A percentile compares a stretch with the other conserved stretches of the same genome.
Conservation (phyloP, 2,329 filamentous ascomycete genomes). For the Myriosclerotinia scirpicola region DNA sequence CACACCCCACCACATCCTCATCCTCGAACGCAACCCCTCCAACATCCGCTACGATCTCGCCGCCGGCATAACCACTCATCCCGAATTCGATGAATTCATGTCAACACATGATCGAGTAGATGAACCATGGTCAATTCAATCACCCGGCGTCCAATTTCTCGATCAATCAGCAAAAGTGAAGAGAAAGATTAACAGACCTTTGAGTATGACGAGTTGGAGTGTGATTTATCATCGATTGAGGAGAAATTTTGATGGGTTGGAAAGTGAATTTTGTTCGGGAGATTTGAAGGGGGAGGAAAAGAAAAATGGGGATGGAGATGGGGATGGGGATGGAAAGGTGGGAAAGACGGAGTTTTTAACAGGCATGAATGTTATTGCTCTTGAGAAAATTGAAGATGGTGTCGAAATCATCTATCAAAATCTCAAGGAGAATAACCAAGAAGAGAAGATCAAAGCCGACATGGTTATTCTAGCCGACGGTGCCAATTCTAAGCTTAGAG, state of each 20-base stretch:
- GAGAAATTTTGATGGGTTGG: slow-evolving; percentile 32
- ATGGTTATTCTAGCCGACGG: slow-evolving; percentile 32
- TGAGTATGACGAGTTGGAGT: slow-evolving; percentile 29
- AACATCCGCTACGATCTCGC: slow-evolving; percentile 26
- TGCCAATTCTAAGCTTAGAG: slow-evolving; percentile 29
- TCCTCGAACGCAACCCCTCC: slow-evolving; percentile 27
- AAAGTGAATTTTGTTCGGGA: slow-evolving; percentile 22
- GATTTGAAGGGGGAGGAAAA: background rate
- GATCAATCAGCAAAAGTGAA: slow-evolving; percentile 26
- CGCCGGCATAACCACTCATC: slow-evolving; percentile 28
- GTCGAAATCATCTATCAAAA: slow-evolving; percentile 18
- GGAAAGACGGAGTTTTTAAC: background rate
- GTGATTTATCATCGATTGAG: slow-evolving; percentile 30
- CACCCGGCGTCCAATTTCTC: slow-evolving; percentile 23
- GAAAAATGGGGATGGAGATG: background rate
- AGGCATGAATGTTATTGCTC: background rate
- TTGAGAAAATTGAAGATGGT: background rate
- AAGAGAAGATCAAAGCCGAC: slow-evolving; percentile 24
- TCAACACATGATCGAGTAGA: slow-evolving; percentile 5
- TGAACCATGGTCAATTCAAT: slow-evolving; percentile 13
- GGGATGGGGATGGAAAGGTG: background rate
- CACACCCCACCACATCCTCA: slow-evolving; percentile 25
- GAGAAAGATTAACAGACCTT: background rate
- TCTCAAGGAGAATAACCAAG: background rate
- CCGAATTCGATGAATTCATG: slow-evolving; percentile 22